Percentiles rank a stretch among this genome's conserved stretches.
phyloP scores from a whole-genome alignment of 768 basidiomycete species.

The Dentipellis fragilis region DNA sequence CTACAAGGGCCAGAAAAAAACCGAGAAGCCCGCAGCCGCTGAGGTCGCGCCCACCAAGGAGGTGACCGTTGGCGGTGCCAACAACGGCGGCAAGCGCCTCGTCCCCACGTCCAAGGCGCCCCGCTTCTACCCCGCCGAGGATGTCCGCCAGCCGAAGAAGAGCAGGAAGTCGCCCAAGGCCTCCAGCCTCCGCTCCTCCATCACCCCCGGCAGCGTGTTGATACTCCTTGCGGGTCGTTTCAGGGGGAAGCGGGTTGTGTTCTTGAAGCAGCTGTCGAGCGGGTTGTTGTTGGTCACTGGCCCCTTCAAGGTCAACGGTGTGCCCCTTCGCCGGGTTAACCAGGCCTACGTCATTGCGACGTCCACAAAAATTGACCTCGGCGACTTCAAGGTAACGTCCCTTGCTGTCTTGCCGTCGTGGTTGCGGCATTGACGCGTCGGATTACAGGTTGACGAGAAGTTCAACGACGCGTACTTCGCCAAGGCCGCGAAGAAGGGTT shows the following conservation, averaged over 20 bases:
- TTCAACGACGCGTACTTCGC: constrained; percentile 92
- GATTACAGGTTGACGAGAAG: constrained; percentile 67
- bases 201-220: constrained; percentile 89
- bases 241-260: constrained; percentile 97
- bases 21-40: constrained; percentile 51
- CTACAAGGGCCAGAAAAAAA: constrained; percentile 79
- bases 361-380: constrained; percentile 84
- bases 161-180: constrained; percentile 80
- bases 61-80: constrained; percentile 79
- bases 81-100: constrained; percentile 83
- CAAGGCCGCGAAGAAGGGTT: constrained; percentile 62
- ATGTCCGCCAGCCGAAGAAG: constrained; percentile 85
- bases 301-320: constrained; percentile 97
- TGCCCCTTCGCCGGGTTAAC: constrained; percentile 94
- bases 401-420: not conserved
- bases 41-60: constrained; percentile 57
- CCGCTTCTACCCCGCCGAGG: constrained; percentile 92
- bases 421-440: not conserved
- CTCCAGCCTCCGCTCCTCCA: constrained; percentile 70
- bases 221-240: constrained; percentile 97
- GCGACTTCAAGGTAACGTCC: constrained; percentile 54
- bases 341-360: constrained; percentile 99
- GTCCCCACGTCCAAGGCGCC: constrained; percentile 81
- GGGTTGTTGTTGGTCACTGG: constrained; percentile 94
- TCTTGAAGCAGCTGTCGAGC: constrained; percentile 89